Evolutionary conservation across 2,329 filamentous ascomycete genomes (phyloP).

Genomic region (Neonectria punicea): DNA sequence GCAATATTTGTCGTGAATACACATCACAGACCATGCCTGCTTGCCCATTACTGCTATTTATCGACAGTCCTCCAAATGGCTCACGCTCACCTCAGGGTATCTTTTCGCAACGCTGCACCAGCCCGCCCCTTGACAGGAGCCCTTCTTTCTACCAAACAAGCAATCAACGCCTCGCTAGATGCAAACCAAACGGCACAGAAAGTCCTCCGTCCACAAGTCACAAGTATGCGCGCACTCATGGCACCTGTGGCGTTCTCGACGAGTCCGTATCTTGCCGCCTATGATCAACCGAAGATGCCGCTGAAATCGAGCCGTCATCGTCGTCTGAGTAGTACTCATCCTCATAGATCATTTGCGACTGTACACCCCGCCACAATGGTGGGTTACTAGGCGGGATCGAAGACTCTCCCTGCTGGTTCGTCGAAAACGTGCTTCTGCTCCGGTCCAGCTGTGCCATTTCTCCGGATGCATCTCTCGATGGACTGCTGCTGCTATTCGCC

Average conservation of each 20-base stretch:
- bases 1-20: not conserved
- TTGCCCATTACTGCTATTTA: not conserved
- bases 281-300: conserved; percentile 44
- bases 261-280: conserved; percentile 42
- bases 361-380: conserved; percentile 57
- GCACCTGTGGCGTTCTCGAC: conserved; percentile 30
- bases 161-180: conserved; percentile 43
- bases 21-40: not conserved
- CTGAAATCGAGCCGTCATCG: conserved; percentile 44
- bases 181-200: conserved; percentile 41
- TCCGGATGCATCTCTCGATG: conserved; percentile 38
- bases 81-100: conserved; percentile 8
- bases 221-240: conserved; percentile 10
- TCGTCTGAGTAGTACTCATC: conserved; percentile 48
- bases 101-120: conserved; percentile 8
- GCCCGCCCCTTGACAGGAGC: not conserved
- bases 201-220: not conserved
- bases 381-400: conserved; percentile 48
- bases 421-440: conserved; percentile 37
- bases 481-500: conserved; percentile 33
- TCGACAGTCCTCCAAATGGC: not conserved
- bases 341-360: conserved; percentile 46
- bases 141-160: conserved; percentile 2
- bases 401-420: conserved; percentile 39
- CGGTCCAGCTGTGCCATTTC: conserved; percentile 34